Evolutionary conservation across 129 eudicot species (phyloP).

Genomic region (Oenanthe sinensis): DNA sequence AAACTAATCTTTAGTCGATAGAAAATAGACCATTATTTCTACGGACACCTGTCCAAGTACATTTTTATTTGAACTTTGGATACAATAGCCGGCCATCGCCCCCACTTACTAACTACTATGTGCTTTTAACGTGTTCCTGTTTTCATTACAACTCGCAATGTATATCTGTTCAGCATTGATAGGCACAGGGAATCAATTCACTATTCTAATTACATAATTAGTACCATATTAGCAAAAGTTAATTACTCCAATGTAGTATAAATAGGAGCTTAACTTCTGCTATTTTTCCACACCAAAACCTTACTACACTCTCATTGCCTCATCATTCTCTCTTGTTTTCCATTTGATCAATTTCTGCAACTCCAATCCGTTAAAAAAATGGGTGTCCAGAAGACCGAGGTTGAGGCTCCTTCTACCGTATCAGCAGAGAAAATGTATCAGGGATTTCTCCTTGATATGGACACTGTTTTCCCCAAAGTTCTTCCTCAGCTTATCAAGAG

Average conservation of each 20-base stretch:
- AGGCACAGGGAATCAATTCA: not conserved
- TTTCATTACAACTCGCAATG: not conserved
- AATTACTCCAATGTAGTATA: not conserved
- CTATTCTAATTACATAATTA: too few relatives aligned
- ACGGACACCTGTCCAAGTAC: not conserved
- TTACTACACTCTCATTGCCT: not conserved
- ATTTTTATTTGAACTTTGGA: not conserved
- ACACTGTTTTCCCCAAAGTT: conserved; percentile 13
- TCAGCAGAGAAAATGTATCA: not conserved
- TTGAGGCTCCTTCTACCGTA: conserved; percentile 4
- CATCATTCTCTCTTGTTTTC: not conserved
- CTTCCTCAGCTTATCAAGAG: conserved; percentile 13
- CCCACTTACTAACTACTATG: not conserved
- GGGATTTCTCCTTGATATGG: conserved; percentile 13
- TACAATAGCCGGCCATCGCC: not conserved
- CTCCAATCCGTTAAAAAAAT: not conserved
- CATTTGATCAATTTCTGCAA: not conserved
- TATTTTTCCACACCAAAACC: conserved; percentile 3
- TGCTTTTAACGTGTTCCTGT: not conserved
- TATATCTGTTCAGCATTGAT: not conserved
- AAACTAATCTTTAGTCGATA: too few relatives aligned
- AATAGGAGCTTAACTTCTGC: not conserved
- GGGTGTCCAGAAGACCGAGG: conserved; percentile 3
- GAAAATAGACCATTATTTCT: not conserved
- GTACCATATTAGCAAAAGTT: not conserved